Evolutionary conservation across 1,139 yeast genomes (phyloP).

Genomic region (Pichia sp.): DNA sequence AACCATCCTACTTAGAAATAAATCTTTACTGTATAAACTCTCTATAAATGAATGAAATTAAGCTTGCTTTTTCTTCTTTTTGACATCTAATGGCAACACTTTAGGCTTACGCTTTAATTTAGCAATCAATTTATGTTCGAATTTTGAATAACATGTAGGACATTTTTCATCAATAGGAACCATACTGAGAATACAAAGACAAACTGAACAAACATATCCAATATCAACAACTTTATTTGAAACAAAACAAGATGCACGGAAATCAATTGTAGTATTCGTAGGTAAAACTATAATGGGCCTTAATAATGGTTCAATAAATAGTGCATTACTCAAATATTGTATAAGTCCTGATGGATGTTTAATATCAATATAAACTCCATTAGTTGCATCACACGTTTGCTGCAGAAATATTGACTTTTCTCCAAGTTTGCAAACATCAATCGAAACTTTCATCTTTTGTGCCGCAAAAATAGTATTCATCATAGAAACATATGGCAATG

Average conservation of each 20-base stretch:
- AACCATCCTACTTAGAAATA: too few relatives aligned
- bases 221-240: conserved; percentile 86
- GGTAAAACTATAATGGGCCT: conserved; percentile 74
- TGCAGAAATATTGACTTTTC: conserved; percentile 77
- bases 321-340: conserved; percentile 65
- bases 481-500: conserved; percentile 80
- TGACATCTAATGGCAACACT: conserved; percentile 28
- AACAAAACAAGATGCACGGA: conserved; percentile 88
- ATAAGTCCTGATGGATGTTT: conserved; percentile 73
- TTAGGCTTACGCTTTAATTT: conserved; percentile 48
- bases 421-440: conserved; percentile 85
- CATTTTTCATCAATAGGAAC: conserved; percentile 50
- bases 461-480: conserved; percentile 98
- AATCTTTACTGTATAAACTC: too few relatives aligned
- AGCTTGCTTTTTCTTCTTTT: conserved; percentile 23
- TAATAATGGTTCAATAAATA: conserved; percentile 77
- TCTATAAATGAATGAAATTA: too few relatives aligned
- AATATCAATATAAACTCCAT: conserved; percentile 78
- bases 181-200: conserved; percentile 65
- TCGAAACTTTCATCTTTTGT: conserved; percentile 82
- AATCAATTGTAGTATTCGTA: conserved; percentile 81
- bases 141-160: conserved; percentile 63
- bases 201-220: conserved; percentile 93
- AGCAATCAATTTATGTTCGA: conserved; percentile 53
- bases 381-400: conserved; percentile 94